phyloP scores from a whole-genome alignment of 257 asterid genomes.

The Paraleonurus japonicus region DNA sequence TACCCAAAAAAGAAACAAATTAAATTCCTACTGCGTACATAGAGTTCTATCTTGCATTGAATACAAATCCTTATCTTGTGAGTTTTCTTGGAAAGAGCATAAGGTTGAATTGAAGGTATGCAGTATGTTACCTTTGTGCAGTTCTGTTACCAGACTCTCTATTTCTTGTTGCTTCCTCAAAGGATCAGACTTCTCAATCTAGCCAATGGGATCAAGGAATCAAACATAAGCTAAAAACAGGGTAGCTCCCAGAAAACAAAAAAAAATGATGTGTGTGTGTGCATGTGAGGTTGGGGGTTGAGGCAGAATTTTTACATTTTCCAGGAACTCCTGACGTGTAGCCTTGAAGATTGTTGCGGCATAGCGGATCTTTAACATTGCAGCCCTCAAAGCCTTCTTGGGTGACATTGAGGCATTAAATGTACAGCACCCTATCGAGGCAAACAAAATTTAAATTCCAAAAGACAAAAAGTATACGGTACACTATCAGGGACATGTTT shows the following conservation, averaged over 20 bases:
- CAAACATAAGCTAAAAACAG: constrained; percentile 15
- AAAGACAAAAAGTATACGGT: neutral
- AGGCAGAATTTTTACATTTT: constrained; percentile 30
- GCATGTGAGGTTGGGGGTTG: neutral
- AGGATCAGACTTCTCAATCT: constrained; percentile 52
- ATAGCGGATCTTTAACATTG: constrained; percentile 73
- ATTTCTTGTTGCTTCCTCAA: constrained; percentile 49
- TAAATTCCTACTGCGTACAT: no score
- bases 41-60: no score
- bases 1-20: no score
- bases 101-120: neutral
- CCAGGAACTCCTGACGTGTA: constrained; percentile 38
- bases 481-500: neutral
- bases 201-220: constrained; percentile 8
- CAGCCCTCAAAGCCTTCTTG: constrained; percentile 70
- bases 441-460: constrained; percentile 9
- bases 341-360: constrained; percentile 78
- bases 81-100: no score
- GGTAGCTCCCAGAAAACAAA: neutral
- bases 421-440: constrained; percentile 42
- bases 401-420: constrained; percentile 48
- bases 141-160: constrained; percentile 56
- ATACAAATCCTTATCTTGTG: no score
- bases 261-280: neutral
- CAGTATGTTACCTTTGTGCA: constrained; percentile 48